Evolutionary conservation across 2,329 filamentous ascomycete genomes (phyloP).

Genomic region (Sordariomycetes sp.): DNA sequence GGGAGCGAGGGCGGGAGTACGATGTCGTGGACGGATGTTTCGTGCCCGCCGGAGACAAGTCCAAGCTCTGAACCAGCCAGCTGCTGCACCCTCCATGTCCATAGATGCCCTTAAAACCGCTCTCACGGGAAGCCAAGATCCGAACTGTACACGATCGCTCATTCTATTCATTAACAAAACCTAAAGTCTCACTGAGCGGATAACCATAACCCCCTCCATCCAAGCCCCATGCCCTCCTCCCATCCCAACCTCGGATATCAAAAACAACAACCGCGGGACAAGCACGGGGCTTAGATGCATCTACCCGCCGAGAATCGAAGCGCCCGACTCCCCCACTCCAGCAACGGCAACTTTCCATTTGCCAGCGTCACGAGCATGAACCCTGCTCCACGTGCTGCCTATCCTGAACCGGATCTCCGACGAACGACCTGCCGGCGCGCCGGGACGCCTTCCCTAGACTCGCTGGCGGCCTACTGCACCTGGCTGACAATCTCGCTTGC

Average conservation of each 20-base stretch:
- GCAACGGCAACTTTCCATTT: background rate
- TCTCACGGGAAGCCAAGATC: background rate
- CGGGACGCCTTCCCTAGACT: background rate
- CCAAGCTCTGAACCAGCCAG: constrained; percentile 17
- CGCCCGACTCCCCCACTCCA: background rate
- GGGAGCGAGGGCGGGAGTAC: constrained; percentile 60
- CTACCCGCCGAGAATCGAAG: background rate
- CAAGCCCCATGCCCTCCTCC: background rate
- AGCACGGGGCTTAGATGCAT: background rate
- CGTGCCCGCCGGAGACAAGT: constrained; percentile 21
- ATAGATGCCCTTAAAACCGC: background rate
- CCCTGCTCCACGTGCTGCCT: too few relatives aligned
- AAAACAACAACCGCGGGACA: background rate
- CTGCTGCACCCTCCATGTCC: background rate
- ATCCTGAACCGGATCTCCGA: background rate
- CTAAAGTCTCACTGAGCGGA: background rate
- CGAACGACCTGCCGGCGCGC: background rate
- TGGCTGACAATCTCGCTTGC: constrained; percentile 93
- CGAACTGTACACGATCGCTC: background rate
- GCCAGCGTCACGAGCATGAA: too few relatives aligned
- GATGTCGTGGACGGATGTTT: constrained; percentile 50
- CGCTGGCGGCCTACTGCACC: constrained; percentile 35
- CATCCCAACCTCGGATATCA: background rate
- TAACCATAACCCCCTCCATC: background rate
- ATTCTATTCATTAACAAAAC: background rate